Evolutionary conservation across 352 stramenopile species (phyloP), one percentile per base, ranked within the genome.

Genomic region (Pythium insidiosum): DNA sequence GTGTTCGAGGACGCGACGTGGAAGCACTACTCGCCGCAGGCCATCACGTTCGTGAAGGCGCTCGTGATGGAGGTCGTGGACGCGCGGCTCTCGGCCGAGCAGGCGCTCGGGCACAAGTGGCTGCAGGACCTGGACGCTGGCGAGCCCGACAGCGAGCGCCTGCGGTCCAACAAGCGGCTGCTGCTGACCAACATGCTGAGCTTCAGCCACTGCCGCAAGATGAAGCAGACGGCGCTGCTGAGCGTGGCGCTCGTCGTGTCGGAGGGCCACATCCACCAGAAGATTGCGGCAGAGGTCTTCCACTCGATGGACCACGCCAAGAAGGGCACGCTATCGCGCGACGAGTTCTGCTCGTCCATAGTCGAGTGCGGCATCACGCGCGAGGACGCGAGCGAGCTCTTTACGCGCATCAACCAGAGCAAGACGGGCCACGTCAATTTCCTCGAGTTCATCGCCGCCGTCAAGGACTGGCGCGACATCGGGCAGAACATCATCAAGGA

Each of bases 401-500:
- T 90, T 36, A 53, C 56, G 16, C 75, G 73, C 12, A 88, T 90
- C 39, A 85, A 90, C 45, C 77, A 90, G 53, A 85, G 70, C 24
- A 88, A 86, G 49, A 76, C 54, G 7, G 84, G 86, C 0, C 55
- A 86, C 28, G 94, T 98, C 25, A 86, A 96, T 48, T 98, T 97
- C 53, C 84, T 96, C 5, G 95, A 98, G 69, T 98, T 98, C 65
- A 77, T 98, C 50, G 95, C 92, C 7, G 95, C 92, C 3, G 92
- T 89, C 6, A 82, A 98, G 56, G 88, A 97, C 54, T 68, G 92
- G 45, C 78, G 84, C 29, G 73, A 86, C 16, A 84, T 92, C 44
- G 73, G 69, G 13, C 87, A 97, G 61, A 92, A 95, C 47, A 88
- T 84, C 3, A 83, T 97, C 52, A 94, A 93, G 30, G 88, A 97